Percentiles rank a stretch among this genome's conserved stretches.
These are phyloP conservation scores for Saccharomycopsis javanensis DNA, from an alignment of 805 yeast genomes.

Conservation along the genomic window DNA sequence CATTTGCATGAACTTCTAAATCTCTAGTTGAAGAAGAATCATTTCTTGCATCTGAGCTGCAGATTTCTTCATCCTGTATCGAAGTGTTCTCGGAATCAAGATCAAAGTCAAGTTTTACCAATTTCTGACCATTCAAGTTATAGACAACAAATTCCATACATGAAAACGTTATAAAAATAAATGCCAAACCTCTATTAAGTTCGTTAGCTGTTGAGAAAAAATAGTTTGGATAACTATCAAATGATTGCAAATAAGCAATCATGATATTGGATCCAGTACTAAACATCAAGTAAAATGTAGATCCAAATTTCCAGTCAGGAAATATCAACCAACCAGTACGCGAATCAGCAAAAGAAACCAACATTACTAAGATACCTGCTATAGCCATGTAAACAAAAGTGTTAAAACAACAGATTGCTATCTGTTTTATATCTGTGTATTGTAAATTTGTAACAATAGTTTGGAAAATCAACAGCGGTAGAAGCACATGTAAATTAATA, in stretches of 20 bases:
- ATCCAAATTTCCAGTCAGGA: constrained; percentile 63
- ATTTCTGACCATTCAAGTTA: constrained; percentile 62
- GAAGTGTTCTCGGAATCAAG: constrained; percentile 19
- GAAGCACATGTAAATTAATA: constrained; percentile 52
- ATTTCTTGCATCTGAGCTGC: too few relatives aligned
- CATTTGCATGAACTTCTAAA: too few relatives aligned
- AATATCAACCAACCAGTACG: not conserved
- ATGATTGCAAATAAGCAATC: constrained; percentile 67
- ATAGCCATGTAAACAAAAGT: constrained; percentile 34
- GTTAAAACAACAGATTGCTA: constrained; percentile 53
- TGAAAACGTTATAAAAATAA: constrained; percentile 65
- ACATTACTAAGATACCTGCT: constrained; percentile 30
- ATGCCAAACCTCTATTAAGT: constrained; percentile 71
- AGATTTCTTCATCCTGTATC: not conserved
- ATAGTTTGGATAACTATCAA: constrained; percentile 44
- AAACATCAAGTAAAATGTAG: constrained; percentile 60
- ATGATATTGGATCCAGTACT: constrained; percentile 79
- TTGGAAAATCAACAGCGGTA: constrained; percentile 69
- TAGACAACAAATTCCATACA: constrained; percentile 58
- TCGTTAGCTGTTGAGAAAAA: constrained; percentile 40
- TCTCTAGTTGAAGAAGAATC: too few relatives aligned
- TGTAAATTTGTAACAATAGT: constrained; percentile 59
- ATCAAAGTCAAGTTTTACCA: constrained; percentile 64
- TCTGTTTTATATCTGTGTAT: constrained; percentile 55
- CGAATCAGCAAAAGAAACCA: not conserved